phyloP scores from a whole-genome alignment of 1,284 basidiomycete species.

The Salmacisia buchloeana region DNA sequence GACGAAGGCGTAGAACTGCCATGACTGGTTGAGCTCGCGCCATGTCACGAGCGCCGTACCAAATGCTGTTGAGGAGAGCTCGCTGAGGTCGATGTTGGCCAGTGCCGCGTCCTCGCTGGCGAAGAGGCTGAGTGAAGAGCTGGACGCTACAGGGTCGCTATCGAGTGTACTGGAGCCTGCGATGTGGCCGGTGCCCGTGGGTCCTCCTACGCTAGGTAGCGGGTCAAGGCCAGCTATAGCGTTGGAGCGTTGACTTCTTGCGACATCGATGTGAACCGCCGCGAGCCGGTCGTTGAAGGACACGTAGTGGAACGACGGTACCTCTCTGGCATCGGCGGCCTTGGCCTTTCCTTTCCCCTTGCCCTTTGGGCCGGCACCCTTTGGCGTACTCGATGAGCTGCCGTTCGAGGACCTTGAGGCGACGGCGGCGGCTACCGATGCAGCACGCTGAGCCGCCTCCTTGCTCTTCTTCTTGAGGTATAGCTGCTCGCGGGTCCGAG shows the following conservation, averaged over 20 bases:
- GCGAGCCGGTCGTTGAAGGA: conserved; percentile 49
- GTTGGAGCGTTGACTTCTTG: conserved; percentile 25
- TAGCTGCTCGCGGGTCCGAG: too few species aligned
- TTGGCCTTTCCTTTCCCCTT: conserved; percentile 14
- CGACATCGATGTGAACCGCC: conserved; percentile 37
- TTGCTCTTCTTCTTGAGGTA: too few species aligned
- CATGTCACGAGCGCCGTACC: conserved; percentile 37
- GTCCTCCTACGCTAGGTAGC: conserved; percentile 12
- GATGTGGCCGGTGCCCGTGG: conserved; percentile 22
- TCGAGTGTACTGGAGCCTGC: conserved; percentile 23
- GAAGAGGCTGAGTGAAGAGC: conserved; percentile 11
- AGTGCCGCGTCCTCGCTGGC: conserved; percentile 10
- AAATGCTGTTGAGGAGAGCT: conserved; percentile 34
- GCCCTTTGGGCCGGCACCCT: too few species aligned
- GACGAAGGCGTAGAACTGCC: conserved; percentile 40
- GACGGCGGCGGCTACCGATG: too few species aligned
- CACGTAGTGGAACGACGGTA: conserved; percentile 35
- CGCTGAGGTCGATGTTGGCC: conserved; percentile 20
- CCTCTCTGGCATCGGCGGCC: conserved; percentile 4
- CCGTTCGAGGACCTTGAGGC: too few species aligned
- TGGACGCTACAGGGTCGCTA: neutral
- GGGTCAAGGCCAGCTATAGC: conserved; percentile 24
- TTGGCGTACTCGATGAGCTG: too few species aligned
- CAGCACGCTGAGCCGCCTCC: too few species aligned
- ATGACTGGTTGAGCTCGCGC: conserved; percentile 46